These are phyloP conservation scores for Sphaerulina vaccinii DNA, from an alignment of 2,329 filamentous ascomycete species.

Conservation along the genomic window DNA sequence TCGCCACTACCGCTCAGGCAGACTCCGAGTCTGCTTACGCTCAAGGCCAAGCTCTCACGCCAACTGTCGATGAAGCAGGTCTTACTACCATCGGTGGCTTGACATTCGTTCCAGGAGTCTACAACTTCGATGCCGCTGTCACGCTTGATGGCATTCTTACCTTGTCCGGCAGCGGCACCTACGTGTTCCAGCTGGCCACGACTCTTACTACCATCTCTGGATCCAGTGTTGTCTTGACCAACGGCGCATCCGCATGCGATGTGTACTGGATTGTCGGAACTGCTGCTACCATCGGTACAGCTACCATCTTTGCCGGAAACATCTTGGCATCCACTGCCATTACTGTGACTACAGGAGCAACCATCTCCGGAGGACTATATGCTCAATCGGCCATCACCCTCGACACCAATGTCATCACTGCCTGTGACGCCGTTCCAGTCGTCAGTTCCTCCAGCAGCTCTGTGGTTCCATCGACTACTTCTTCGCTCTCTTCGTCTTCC, in stretches of 20 bases:
- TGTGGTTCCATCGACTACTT: not conserved
- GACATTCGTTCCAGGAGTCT: not conserved
- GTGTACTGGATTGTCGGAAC: not conserved
- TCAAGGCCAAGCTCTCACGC: not conserved
- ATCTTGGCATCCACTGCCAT: not conserved
- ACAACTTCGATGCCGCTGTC: not conserved
- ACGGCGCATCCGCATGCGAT: not conserved
- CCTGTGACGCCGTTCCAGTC: not conserved
- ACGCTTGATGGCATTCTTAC: not conserved
- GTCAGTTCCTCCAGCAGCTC: not conserved
- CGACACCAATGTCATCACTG: not conserved
- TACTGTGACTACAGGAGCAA: not conserved
- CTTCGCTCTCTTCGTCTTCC: not conserved
- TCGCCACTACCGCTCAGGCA: not conserved
- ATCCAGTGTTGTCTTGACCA: not conserved
- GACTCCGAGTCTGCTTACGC: not conserved
- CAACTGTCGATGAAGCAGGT: not conserved
- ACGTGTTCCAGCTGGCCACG: not conserved
- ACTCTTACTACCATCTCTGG: not conserved
- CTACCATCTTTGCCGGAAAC: not conserved
- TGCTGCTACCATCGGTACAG: not conserved
- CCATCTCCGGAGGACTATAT: not conserved
- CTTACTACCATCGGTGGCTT: not conserved
- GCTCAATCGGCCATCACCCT: not conserved
- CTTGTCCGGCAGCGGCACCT: not conserved